These are phyloP conservation scores for Pulveroboletus sp. DNA, from an alignment of 768 basidiomycete genomes.

Conservation along the genomic window DNA sequence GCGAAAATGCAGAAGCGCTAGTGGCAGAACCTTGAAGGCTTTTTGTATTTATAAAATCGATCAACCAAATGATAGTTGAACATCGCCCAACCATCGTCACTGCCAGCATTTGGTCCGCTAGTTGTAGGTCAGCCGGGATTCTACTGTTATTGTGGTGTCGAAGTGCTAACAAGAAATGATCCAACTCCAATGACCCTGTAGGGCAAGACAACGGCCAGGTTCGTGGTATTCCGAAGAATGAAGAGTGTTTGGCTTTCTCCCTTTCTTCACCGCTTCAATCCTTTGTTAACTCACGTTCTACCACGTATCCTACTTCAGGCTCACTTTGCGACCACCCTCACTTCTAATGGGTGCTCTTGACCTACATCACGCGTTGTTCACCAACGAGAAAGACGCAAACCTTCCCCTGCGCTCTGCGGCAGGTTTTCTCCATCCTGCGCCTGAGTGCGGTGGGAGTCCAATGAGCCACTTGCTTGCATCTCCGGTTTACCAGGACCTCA, in stretches of 20 bases:
- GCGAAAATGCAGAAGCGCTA: conserved; percentile 4
- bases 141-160: neutral
- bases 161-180: neutral
- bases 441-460: conserved; percentile 15
- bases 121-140: conserved; percentile 11
- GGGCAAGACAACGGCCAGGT: conserved; percentile 6
- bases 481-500: conserved; percentile 35
- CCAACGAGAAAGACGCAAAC: conserved; percentile 29
- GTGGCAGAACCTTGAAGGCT: conserved; percentile 16
- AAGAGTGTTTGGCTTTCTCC: conserved; percentile 12
- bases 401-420: conserved; percentile 18
- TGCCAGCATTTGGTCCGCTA: neutral
- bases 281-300: conserved; percentile 12
- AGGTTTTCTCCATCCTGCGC: conserved; percentile 17
- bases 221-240: conserved; percentile 11
- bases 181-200: conserved; percentile 2
- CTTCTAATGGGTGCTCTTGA: conserved; percentile 53
- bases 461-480: conserved; percentile 17
- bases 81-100: neutral
- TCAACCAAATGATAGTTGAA: conserved; percentile 13
- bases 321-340: conserved; percentile 14
- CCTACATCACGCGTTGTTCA: conserved; percentile 52
- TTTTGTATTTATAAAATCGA: conserved; percentile 4
- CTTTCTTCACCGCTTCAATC: neutral
- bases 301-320: conserved; percentile 8